Evolutionary conservation across 129 eudicot species (phyloP).

Genomic region (Flaveria bidentis): DNA sequence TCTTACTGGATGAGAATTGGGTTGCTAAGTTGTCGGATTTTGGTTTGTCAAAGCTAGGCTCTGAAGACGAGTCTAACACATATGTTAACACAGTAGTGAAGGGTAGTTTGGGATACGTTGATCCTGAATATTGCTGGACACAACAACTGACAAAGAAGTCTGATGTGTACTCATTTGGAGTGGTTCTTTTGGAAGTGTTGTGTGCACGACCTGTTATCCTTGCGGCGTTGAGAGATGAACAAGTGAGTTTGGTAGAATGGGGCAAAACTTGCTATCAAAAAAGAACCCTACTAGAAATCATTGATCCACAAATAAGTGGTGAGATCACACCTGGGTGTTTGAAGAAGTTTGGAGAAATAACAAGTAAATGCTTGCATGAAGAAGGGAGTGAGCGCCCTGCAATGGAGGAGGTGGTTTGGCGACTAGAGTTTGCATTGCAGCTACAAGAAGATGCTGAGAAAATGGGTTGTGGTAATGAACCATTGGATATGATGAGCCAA

Average conservation of each 20-base stretch:
- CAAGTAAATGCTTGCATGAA: not conserved
- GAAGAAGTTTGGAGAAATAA: not conserved
- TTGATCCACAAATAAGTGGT: not conserved
- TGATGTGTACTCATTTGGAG: slow-evolving; percentile 65
- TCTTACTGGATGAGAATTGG: slow-evolving; percentile 10
- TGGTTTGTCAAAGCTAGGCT: slow-evolving; percentile 64
- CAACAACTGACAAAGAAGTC: slow-evolving; percentile 55
- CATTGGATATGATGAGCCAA: too few relatives aligned
- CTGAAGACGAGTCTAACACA: slow-evolving; percentile 24
- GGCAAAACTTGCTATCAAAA: not conserved
- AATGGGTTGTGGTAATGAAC: too few relatives aligned
- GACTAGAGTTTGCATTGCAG: too few relatives aligned
- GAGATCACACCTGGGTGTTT: not conserved
- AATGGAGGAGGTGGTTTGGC: too few relatives aligned
- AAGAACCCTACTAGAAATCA: not conserved
- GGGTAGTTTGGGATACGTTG: slow-evolving; percentile 58
- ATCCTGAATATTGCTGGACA: slow-evolving; percentile 52
- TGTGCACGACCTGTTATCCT: slow-evolving; percentile 28
- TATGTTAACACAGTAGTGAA: slow-evolving; percentile 61
- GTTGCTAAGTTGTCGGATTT: slow-evolving; percentile 69
- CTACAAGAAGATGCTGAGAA: too few relatives aligned
- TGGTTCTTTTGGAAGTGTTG: slow-evolving; percentile 57
- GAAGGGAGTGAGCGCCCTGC: too few relatives aligned
- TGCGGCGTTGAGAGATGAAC: not conserved
- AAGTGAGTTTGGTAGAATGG: slow-evolving; percentile 1